Evolutionary conservation across 2,329 filamentous ascomycete genomes (phyloP).

Genomic region (Lasiodiplodia gonubiensis): DNA sequence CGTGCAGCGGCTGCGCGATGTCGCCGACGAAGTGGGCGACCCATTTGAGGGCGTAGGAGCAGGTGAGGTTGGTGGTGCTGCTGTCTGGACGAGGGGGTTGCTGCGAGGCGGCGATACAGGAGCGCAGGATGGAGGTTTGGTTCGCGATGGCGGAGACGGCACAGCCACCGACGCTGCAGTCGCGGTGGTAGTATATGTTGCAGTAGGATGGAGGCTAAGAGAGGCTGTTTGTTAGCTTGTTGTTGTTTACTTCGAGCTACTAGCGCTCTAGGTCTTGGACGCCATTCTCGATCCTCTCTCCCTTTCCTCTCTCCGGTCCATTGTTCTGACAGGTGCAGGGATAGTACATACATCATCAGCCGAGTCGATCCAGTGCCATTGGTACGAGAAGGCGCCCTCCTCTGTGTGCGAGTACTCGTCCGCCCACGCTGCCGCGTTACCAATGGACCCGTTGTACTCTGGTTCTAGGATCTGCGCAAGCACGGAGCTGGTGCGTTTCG

Average conservation of each 20-base stretch:
- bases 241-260: background rate
- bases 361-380: constrained; percentile 51
- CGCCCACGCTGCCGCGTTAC: constrained; percentile 48
- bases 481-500: constrained; percentile 39
- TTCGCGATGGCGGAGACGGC: constrained; percentile 51
- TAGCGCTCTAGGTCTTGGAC: background rate
- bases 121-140: constrained; percentile 46
- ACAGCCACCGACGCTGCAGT: constrained; percentile 48
- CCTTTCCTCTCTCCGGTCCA: background rate
- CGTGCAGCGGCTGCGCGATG: constrained; percentile 50
- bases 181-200: constrained; percentile 44
- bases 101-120: constrained; percentile 42
- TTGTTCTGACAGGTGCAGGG: too few species aligned
- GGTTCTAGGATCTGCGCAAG: constrained; percentile 47
- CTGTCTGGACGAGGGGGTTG: constrained; percentile 8
- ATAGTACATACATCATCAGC: constrained; percentile 36
- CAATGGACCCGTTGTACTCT: constrained; percentile 48
- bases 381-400: constrained; percentile 49
- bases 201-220: constrained; percentile 40
- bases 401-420: constrained; percentile 47
- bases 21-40: constrained; percentile 50
- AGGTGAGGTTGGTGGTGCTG: constrained; percentile 40
- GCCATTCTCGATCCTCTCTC: background rate
- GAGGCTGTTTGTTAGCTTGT: background rate
- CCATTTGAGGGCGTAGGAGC: constrained; percentile 51